phyloP scores from a whole-genome alignment of 1,284 basidiomycete genomes.

The Cutaneotrichosporon arboriforme region DNA sequence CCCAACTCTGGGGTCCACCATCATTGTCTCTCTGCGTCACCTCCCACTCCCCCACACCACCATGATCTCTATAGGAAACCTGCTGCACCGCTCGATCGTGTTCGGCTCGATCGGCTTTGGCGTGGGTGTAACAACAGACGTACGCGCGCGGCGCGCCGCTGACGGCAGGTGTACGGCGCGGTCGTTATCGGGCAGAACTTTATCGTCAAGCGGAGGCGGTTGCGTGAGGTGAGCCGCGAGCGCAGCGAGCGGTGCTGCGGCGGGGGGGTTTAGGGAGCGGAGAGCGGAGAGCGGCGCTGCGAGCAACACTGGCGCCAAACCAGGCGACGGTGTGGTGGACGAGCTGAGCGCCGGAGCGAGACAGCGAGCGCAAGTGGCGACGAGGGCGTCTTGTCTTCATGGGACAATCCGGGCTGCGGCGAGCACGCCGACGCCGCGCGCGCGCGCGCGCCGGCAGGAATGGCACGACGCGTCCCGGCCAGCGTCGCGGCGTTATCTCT shows the following conservation, averaged over 20 bases:
- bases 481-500: too few species aligned
- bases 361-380: too few species aligned
- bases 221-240: slow-evolving; percentile 2
- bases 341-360: too few species aligned
- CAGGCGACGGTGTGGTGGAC: too few species aligned
- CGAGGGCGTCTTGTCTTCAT: too few species aligned
- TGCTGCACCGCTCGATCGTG: slow-evolving; percentile 19
- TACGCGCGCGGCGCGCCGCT: neutral
- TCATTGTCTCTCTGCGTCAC: neutral
- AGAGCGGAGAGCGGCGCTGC: too few species aligned
- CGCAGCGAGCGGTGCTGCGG: neutral
- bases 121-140: slow-evolving; percentile 10
- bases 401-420: too few species aligned
- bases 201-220: slow-evolving; percentile 14
- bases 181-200: slow-evolving; percentile 20
- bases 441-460: too few species aligned
- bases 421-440: too few species aligned
- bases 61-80: slow-evolving; percentile 13
- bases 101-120: slow-evolving; percentile 17
- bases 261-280: neutral
- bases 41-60: neutral
- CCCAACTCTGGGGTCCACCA: too few species aligned
- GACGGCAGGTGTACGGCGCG: slow-evolving; percentile 16
- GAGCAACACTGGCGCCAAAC: too few species aligned
- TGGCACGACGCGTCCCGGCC: too few species aligned